These are phyloP conservation scores for Peronospora belbahrii DNA, from an alignment of 352 stramenopile genomes.

Conservation along the genomic window DNA sequence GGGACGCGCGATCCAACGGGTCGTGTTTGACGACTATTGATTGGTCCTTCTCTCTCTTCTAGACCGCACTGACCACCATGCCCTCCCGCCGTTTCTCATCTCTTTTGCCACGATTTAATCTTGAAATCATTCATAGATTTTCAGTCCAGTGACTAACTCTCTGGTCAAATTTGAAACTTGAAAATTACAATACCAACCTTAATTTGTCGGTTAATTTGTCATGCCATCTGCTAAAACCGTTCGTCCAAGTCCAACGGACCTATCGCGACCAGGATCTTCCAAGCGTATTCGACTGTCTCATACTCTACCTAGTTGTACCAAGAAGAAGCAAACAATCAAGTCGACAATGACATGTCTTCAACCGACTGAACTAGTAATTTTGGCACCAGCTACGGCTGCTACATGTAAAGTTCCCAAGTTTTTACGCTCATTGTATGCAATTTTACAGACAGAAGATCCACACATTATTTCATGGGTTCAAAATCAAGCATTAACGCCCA, in stretches of 20 bases:
- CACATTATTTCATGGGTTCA: conserved; percentile 62
- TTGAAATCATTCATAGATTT: conserved; percentile 25
- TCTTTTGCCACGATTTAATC: conserved; percentile 10
- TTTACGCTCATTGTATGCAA: conserved; percentile 69
- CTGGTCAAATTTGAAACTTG: conserved; percentile 4
- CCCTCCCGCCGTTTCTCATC: conserved; percentile 3
- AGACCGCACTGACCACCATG: conserved; percentile 14
- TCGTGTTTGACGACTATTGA: conserved; percentile 6
- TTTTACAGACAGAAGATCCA: conserved; percentile 68
- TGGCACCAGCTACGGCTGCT: conserved; percentile 2
- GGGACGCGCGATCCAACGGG: conserved; percentile 23
- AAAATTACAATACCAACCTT: too few species aligned
- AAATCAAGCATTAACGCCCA: conserved; percentile 58
- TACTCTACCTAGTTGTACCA: neutral
- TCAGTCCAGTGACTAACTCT: conserved; percentile 6
- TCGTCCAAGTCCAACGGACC: conserved; percentile 12
- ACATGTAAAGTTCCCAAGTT: conserved; percentile 77
- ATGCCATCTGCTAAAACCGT: conserved; percentile 22
- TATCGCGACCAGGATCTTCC: neutral
- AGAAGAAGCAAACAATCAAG: conserved; percentile 4
- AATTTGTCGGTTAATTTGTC: conserved; percentile 1
- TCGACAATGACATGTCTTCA: neutral
- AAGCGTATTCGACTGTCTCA: conserved; percentile 13
- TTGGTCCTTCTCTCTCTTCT: conserved; percentile 18
- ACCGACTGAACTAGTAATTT: conserved; percentile 1